Conservation (phyloP, 768 basidiomycete species). For the Lepiota venenata region DNA sequence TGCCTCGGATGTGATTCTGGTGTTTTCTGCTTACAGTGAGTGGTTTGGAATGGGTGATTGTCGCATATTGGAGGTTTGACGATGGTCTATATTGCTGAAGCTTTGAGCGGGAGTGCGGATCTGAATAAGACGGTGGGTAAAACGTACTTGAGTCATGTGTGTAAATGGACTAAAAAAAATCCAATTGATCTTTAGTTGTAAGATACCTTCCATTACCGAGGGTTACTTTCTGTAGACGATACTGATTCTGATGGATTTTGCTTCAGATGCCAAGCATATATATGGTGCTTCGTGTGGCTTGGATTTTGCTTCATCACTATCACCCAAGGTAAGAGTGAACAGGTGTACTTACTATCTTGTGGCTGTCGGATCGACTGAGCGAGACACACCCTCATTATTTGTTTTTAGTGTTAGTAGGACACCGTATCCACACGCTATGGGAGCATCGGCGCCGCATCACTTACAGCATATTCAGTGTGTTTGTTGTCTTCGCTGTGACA, state of each 20-base stretch:
- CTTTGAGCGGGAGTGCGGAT: neutral
- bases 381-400: neutral
- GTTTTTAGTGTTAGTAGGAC: neutral
- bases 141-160: neutral
- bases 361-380: too few relatives aligned
- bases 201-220: neutral
- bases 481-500: neutral
- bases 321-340: neutral
- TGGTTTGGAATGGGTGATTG: neutral
- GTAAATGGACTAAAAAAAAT: neutral
- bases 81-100: neutral
- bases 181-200: neutral
- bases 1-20: neutral
- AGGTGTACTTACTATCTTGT: neutral
- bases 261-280: neutral
- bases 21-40: slow-evolving; percentile 4
- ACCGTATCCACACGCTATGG: slow-evolving; percentile 8
- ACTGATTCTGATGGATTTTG: neutral
- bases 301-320: neutral
- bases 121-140: neutral
- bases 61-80: neutral
- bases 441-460: neutral
- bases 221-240: neutral
- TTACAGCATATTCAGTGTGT: neutral
- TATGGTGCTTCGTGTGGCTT: slow-evolving; percentile 1